Base-by-base conservation (phyloP, 2,329 filamentous ascomycete species). In the Myriangium duriaei region DNA sequence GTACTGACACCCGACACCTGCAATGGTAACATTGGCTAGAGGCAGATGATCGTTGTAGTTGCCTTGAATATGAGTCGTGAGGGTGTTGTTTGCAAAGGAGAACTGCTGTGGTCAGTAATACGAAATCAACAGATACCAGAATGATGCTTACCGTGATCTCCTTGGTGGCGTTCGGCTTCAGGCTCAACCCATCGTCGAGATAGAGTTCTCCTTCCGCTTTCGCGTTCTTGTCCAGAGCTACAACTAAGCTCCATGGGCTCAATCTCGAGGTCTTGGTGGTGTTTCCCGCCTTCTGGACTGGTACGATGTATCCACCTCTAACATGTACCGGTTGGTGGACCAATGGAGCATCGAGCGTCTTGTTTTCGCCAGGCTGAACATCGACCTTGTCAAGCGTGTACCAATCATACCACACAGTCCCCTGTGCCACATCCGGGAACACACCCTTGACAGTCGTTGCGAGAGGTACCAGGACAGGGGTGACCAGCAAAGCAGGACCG, bases 401-500 rank as follows among this genome's bases (percentile, higher is more conserved):
- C 45, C 46, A 49, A 33, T 53, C 50, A 24, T 53, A 53, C 48
- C 49, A 53, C 3, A 46, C 42, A 1, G 43, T 47, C n/a, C 47
- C 49, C 4, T 40, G 26, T 1, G 36, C 47, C 5, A 51, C 42
- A 16, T 49, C 49, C 4, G 50, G 50, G 37, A 52, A 51, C 3
- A 52, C 47, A 5, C 50, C 50, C 16, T 43, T 45, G 2, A 52
- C 49, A 11, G 42, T 47, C 7, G 37, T 48, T 4, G 43, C 50
- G 11, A 49, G 34, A 1, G 49, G 43, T 19, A 34, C 44, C 4
- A 52, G 43, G 4, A 52, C 49, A 6, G 49, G 50, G 6, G 46
- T 49, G 5, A 51, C 42, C 10, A 52, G 43, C 2, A 52, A 14
- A 2, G 43, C 39, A 5, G 50, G 49, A 9, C 50, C 50, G 19